phyloP scores from a whole-genome alignment of 2,329 filamentous ascomycete species.

The Penicillium sp. region DNA sequence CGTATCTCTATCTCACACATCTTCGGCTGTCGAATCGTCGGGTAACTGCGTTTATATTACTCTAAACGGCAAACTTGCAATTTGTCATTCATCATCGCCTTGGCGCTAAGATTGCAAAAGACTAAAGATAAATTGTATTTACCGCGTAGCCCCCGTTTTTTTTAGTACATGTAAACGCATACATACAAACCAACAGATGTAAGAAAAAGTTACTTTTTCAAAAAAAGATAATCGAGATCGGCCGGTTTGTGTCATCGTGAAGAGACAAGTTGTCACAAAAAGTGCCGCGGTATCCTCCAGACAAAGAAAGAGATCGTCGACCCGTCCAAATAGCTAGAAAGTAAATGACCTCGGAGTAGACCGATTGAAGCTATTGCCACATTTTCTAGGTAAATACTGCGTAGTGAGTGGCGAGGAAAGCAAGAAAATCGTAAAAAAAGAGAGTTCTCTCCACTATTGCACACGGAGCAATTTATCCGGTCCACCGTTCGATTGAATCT shows the following conservation, averaged over 20 bases:
- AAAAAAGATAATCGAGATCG: slow-evolving; percentile 11
- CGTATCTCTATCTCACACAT: background rate
- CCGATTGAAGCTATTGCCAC: slow-evolving; percentile 19
- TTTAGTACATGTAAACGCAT: slow-evolving; percentile 11
- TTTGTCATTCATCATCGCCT: slow-evolving; percentile 17
- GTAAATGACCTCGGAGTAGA: slow-evolving; percentile 1
- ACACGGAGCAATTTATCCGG: slow-evolving; percentile 13
- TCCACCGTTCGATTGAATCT: slow-evolving; percentile 18
- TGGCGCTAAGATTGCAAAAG: slow-evolving; percentile 11
- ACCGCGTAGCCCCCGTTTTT: slow-evolving; percentile 4
- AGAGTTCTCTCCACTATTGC: slow-evolving; percentile 1
- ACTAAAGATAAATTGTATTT: slow-evolving; percentile 10
- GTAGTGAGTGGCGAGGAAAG: slow-evolving; percentile 16
- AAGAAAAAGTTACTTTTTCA: background rate
- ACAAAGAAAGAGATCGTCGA: slow-evolving; percentile 13
- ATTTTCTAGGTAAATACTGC: slow-evolving; percentile 14
- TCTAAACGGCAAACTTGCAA: slow-evolving; percentile 5
- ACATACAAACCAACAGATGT: background rate
- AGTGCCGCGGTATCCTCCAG: slow-evolving; percentile 15
- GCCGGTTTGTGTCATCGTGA: slow-evolving; percentile 17
- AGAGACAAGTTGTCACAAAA: slow-evolving; percentile 5
- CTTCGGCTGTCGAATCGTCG: background rate
- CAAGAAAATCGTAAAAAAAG: background rate
- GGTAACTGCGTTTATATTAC: slow-evolving; percentile 3
- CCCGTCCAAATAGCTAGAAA: background rate